Base-by-base conservation (phyloP, 352 stramenopile genomes). In the Globisporangium ultimum region DNA sequence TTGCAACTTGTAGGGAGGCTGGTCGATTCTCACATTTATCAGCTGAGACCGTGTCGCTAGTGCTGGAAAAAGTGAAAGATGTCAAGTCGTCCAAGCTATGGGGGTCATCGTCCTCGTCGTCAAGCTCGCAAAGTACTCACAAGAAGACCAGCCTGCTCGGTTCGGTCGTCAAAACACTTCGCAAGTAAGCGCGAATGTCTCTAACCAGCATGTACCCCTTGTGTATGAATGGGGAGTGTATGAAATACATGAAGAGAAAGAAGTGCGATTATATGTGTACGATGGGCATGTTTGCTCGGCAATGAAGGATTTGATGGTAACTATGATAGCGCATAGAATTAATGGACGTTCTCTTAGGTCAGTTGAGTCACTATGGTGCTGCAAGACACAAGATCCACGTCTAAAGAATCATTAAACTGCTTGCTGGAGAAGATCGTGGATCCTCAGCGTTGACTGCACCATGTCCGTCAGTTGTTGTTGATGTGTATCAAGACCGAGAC, bases 31-130 rank as follows among this genome's bases (percentile, higher is more conserved):
- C 80, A 6, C 80, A 91, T 48, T 48, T 93, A 18, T 85, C 77
- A 8, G 70, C 74, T 5, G 83, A 89, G 17, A 89, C 69, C 2
- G 78, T 93, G n/a, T 68, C 76, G 0, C 71, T 67, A 2, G 74
- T 93, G 28, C 67, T 81, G 6, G 78, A 78, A n/a, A 93, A 93
- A 57, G 72, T 89, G 65, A 90, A 90, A 49, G 80, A 87, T 48
- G 48, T 60, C 13, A 90, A 90, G 43, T 68, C 67, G 3, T 86
- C 74, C 9, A 78, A 75, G 47, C 72, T 74, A 0, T 87, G 76
- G 80, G 77, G 75, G 13, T 70, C 55, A 0, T 81, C 74, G 4
- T 36, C 28, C 12, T 70, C 55, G 22, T 72, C 61, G 5, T 64
- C 65, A 10, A 63, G 48, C 11, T 46, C 70, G 7, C 55, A 54